Base-by-base conservation (phyloP, 306 rosid genomes). In the Benincasa hispida region DNA sequence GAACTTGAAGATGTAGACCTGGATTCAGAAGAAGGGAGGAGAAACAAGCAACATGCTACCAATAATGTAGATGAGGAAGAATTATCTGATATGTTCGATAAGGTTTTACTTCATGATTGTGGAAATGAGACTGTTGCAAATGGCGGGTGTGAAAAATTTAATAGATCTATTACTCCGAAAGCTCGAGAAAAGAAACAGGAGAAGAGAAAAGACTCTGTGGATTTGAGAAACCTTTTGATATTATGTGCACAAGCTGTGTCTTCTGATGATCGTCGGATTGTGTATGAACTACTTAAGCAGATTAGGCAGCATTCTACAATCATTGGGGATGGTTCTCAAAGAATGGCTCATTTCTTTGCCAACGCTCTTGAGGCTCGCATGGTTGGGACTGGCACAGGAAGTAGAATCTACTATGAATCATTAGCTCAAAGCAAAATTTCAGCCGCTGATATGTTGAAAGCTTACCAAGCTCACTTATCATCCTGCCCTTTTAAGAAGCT, bases 1-100 rank as follows among this genome's bases (percentile, higher is more conserved):
- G 89, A 65, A 45, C 85, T 88, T 5, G 85, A 81, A 63, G 81
- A 54, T 13, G 53, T 48, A 8, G 80, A 77, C 66, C 28, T 63
- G 19, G 78, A 77, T n/a, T 83, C 75, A 7, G 83, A 84, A 60
- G 90, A 82, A 81, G 83, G 81, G 63, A 87, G 91, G 76, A 83
- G 83, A 76, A 88, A 72, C 80, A 88, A 88, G 55, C 91, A n/a
- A n/a, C n/a, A 88, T 0, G 83, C 87, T 25, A 86, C 88, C 0
- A 84, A 79, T 51, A 58, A 67, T 63, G 81, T 53, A 73, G 89
- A 86, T 42, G 91, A 86, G 82, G 80, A 79, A 74, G 88, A 84
- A 62, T 39, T 86, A 74, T 80, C 89, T 21, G 89, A 86, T 0
- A 84, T 88, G 79, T 88, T 84, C 19, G 91, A 88, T 41, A 22